These are phyloP conservation scores for Cystobasidium tubakii DNA, from an alignment of 768 basidiomycete species.

Conservation along the genomic window DNA sequence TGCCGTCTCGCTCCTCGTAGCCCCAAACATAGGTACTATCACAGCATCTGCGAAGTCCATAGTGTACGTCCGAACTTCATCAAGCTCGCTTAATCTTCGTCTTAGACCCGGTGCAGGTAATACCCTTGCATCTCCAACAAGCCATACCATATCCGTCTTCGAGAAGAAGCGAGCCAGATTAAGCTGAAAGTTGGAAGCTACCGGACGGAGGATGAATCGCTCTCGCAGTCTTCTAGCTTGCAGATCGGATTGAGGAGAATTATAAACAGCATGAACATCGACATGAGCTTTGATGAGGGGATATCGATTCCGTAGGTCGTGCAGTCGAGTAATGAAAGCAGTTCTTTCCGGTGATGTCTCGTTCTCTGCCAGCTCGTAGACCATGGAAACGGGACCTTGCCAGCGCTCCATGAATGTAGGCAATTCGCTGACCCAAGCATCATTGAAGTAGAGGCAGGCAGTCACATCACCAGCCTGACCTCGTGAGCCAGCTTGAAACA, in stretches of 20 bases:
- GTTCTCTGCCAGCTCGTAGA: slow-evolving; percentile 42
- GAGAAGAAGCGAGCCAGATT: slow-evolving; percentile 47
- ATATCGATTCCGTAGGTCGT: slow-evolving; percentile 38
- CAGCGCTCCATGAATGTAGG: slow-evolving; percentile 42
- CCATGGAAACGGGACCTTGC: slow-evolving; percentile 44
- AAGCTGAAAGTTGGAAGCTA: slow-evolving; percentile 44
- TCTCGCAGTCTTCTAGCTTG: slow-evolving; percentile 43
- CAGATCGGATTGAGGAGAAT: slow-evolving; percentile 34
- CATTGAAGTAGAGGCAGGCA: slow-evolving; percentile 46
- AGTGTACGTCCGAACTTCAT: slow-evolving; percentile 37
- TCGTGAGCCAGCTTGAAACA: slow-evolving; percentile 40
- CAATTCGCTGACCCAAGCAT: slow-evolving; percentile 45
- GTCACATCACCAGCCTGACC: slow-evolving; percentile 37
- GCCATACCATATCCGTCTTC: slow-evolving; percentile 44
- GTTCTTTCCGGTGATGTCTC: neutral
- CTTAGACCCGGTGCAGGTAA: slow-evolving; percentile 39
- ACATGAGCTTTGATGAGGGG: slow-evolving; percentile 41
- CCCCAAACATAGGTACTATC: slow-evolving; percentile 45
- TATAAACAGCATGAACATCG: slow-evolving; percentile 45
- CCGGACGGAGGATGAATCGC: slow-evolving; percentile 42
- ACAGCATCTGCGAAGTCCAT: slow-evolving; percentile 43
- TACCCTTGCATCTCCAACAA: slow-evolving; percentile 43
- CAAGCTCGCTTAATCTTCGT: slow-evolving; percentile 32
- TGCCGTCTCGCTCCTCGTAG: slow-evolving; percentile 38
- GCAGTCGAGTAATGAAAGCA: slow-evolving; percentile 37